Evolutionary conservation across 1,139 yeast species (phyloP), one percentile per base, ranked within the genome.

Genomic region (Suhomyces wounanorum): DNA sequence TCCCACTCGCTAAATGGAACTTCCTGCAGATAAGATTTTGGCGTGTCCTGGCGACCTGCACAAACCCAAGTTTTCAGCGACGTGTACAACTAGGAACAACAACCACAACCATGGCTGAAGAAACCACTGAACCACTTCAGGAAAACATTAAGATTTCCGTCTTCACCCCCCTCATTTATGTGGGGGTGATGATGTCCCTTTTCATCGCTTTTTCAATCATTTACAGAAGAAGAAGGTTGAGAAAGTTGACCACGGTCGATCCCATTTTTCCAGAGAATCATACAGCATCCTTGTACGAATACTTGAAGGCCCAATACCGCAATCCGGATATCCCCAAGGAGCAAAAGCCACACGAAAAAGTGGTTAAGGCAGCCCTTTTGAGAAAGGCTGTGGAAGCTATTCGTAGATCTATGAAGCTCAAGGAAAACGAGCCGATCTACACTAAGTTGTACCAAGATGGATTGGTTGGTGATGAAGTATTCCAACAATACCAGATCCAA

Each of bases 391-490:
- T 84, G 13, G 94, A 87, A 67, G 87, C 87, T 40, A 73, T 87
- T 51, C 78, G 89, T 58, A 76, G 90, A 58, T 72, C 87, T 59
- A 74, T 87, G 67, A 81, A 84, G 62, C 73, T 91, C 67, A 87
- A 90, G 66, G 92, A 88, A 60, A 75, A 80, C 57, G 87, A 86
- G 66, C 85, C 86, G 5, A 82, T 79, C 47, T 81, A 89, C 61
- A 82, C 82, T 48, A 76, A 80, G 47, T 75, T 94, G 55, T 92
- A 91, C 66, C 95, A 92, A 63, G 84, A 83, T 49, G 98, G 98
- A 1, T 83, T 92, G 33, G 85, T 94, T 55, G 97, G 97, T 35
- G 98, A 94, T 62, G 96, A 89, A 52, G 75, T 89, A 43, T 88
- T 82, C 79, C 87, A 87, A 65, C 86, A 95, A 60, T 91, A 81